A percentile compares a stretch with the other conserved stretches of the same genome.
These are phyloP conservation scores for Jasminum sambac DNA, from an alignment of 257 asterid genomes.

Conservation along the genomic window DNA sequence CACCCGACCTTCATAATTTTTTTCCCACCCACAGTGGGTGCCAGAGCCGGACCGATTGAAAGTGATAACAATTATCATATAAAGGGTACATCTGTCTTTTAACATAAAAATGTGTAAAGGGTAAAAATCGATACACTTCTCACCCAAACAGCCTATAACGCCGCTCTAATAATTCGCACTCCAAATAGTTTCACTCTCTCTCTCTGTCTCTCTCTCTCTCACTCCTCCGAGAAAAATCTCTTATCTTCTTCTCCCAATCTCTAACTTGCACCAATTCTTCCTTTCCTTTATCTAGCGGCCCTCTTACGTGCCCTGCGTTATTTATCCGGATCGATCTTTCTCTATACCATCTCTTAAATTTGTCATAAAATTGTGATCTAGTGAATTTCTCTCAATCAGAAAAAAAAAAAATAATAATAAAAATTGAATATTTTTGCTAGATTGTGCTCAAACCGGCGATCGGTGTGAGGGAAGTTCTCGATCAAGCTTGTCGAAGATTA, in stretches of 20 bases:
- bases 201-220: background rate
- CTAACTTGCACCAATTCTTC: slow-evolving; percentile 17
- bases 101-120: background rate
- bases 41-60: no score
- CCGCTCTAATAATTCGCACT: background rate
- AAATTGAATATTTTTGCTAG: slow-evolving; percentile 26
- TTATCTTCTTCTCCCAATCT: slow-evolving; percentile 36
- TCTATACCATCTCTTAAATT: background rate
- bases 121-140: background rate
- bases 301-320: background rate
- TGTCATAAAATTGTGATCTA: background rate
- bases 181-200: background rate
- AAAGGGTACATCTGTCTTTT: slow-evolving; percentile 1
- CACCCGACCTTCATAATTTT: no score
- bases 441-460: slow-evolving; percentile 15
- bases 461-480: slow-evolving; percentile 17
- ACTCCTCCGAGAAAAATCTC: slow-evolving; percentile 28
- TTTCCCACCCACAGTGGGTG: no score
- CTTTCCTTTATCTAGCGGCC: slow-evolving; percentile 33
- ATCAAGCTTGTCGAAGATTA: slow-evolving; percentile 18
- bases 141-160: background rate
- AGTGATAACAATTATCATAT: background rate
- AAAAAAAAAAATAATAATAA: slow-evolving; percentile 7
- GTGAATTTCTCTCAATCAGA: background rate
- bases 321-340: background rate